phyloP scores from a whole-genome alignment of 2,329 filamentous ascomycete genomes.

The Boeremia exigua region DNA sequence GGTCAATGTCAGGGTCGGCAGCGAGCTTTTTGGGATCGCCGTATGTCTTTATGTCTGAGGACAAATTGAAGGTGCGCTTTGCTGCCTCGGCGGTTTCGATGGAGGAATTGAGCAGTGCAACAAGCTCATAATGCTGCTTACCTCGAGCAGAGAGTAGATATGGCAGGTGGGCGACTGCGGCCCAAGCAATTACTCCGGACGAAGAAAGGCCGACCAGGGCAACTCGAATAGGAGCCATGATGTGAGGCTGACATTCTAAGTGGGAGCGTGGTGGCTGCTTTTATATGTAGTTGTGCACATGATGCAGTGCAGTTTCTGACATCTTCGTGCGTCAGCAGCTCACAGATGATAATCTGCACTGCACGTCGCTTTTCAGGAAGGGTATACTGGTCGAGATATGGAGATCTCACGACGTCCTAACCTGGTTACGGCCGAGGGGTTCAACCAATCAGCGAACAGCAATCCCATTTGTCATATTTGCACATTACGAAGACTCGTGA shows the following conservation, averaged over 20 bases:
- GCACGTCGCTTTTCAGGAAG: no score
- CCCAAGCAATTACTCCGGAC: conserved; percentile 61
- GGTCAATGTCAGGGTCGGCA: conserved; percentile 36
- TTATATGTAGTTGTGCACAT: background rate
- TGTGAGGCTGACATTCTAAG: background rate
- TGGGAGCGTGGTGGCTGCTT: background rate
- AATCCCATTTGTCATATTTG: background rate
- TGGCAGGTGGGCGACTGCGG: conserved; percentile 62
- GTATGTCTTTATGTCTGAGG: conserved; percentile 52
- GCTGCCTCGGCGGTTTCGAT: conserved; percentile 50
- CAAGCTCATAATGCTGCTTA: conserved; percentile 50
- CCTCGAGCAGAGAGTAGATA: conserved; percentile 58
- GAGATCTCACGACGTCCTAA: no score
- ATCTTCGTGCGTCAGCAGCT: background rate
- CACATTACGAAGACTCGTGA: background rate
- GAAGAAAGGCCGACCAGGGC: conserved; percentile 66
- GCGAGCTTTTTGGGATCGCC: conserved; percentile 52
- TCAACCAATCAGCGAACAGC: background rate
- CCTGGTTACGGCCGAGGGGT: no score
- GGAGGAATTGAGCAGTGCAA: conserved; percentile 55
- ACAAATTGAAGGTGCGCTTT: conserved; percentile 49
- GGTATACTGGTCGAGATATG: no score
- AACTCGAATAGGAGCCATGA: conserved; percentile 60
- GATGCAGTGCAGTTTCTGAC: background rate
- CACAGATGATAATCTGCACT: background rate